Conservation (phyloP, 192 early-diverging fungal genomes). For the Coemansia sp. region DNA sequence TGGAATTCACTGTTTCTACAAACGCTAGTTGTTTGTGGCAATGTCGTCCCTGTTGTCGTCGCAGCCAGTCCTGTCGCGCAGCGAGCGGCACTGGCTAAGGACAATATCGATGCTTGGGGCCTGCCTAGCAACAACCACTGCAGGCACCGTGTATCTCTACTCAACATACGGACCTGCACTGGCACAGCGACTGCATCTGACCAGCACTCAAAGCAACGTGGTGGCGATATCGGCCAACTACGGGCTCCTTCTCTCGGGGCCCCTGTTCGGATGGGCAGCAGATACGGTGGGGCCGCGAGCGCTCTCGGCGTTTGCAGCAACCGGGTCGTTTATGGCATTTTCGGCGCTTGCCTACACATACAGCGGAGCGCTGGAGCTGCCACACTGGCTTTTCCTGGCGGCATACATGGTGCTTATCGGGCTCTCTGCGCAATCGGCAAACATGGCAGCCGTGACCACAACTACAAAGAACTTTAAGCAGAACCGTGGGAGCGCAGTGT, state of each 20-base stretch:
- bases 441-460: conserved; percentile 65
- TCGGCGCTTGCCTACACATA: conserved; percentile 51
- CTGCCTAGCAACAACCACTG: conserved; percentile 51
- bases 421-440: conserved; percentile 59
- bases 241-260: conserved; percentile 63
- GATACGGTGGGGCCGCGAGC: conserved; percentile 55
- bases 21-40: too few species aligned
- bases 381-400: conserved; percentile 38
- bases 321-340: conserved; percentile 42
- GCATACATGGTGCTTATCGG: conserved; percentile 57
- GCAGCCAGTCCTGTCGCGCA: conserved; percentile 19
- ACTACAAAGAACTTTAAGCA: conserved; percentile 62
- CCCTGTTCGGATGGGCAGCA: conserved; percentile 58
- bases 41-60: conserved; percentile 11
- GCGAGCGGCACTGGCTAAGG: conserved; percentile 41
- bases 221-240: conserved; percentile 66
- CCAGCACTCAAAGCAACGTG: conserved; percentile 60
- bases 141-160: conserved; percentile 70
- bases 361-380: conserved; percentile 26
- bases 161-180: conserved; percentile 62
- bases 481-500: conserved; percentile 60
- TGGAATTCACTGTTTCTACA: conserved; percentile 1
- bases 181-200: conserved; percentile 53
- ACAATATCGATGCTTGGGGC: conserved; percentile 52
- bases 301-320: conserved; percentile 37